phyloP scores from a whole-genome alignment of 805 yeast species.

The Priceomyces fermenticarens region DNA sequence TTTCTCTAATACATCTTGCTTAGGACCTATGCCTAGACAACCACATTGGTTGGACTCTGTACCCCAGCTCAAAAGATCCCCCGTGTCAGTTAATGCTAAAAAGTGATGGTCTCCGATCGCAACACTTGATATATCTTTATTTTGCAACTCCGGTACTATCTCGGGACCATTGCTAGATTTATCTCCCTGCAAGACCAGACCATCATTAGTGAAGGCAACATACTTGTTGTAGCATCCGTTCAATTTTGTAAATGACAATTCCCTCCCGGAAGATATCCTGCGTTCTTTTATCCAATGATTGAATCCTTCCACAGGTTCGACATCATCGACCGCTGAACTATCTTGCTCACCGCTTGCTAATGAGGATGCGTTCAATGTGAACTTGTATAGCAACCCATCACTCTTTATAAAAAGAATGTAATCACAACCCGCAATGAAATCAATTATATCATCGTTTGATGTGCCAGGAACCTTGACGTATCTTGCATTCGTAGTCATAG shows the following conservation, averaged over 20 bases:
- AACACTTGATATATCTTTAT: slow-evolving; percentile 49
- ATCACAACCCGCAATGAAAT: slow-evolving; percentile 54
- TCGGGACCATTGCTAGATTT: slow-evolving; percentile 22
- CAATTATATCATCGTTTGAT: slow-evolving; percentile 38
- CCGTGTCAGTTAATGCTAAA: slow-evolving; percentile 58
- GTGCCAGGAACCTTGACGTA: slow-evolving; percentile 43
- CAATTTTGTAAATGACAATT: slow-evolving; percentile 45
- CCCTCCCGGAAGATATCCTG: slow-evolving; percentile 12
- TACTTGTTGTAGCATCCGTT: slow-evolving; percentile 54
- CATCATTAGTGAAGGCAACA: slow-evolving; percentile 54
- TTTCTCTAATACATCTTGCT: slow-evolving; percentile 8
- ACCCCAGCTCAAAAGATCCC: slow-evolving; percentile 67
- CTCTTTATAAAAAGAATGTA: slow-evolving; percentile 48
- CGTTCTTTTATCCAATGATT: slow-evolving; percentile 25
- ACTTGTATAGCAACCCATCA: slow-evolving; percentile 39
- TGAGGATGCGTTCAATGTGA: slow-evolving; percentile 22
- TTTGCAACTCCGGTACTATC: slow-evolving; percentile 41
- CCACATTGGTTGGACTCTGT: slow-evolving; percentile 61
- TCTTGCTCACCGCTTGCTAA: slow-evolving; percentile 11
- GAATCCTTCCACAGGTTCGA: slow-evolving; percentile 18
- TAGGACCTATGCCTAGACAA: slow-evolving; percentile 59
- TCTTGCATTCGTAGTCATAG: slow-evolving; percentile 27
- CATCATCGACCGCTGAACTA: slow-evolving; percentile 5
- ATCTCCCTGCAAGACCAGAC: slow-evolving; percentile 42
- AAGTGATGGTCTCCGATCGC: slow-evolving; percentile 73